phyloP scores from a whole-genome alignment of 2,329 filamentous ascomycete species.

The Emericellopsis atlantica region DNA sequence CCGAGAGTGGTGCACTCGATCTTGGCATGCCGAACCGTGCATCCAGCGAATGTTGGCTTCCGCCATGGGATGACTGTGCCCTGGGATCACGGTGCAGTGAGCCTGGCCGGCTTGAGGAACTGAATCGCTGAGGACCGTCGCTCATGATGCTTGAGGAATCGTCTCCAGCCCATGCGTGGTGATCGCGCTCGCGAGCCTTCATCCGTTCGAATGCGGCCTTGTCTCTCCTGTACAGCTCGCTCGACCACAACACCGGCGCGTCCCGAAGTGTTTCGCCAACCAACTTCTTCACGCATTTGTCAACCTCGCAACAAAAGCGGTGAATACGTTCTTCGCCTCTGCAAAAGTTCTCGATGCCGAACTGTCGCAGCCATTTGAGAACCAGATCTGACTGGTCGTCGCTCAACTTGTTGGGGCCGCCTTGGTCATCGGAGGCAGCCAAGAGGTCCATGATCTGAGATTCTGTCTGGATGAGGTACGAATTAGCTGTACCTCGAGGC shows the following conservation, averaged over 20 bases:
- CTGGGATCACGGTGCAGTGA: slow-evolving; percentile 45
- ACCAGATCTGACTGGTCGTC: slow-evolving; percentile 89
- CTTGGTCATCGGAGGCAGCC: slow-evolving; percentile 70
- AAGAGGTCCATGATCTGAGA: slow-evolving; percentile 79
- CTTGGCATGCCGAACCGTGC: slow-evolving; percentile 51
- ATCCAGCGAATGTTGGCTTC: slow-evolving; percentile 58
- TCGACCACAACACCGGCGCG: slow-evolving; percentile 83
- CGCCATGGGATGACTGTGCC: slow-evolving; percentile 45
- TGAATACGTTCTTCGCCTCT: slow-evolving; percentile 91
- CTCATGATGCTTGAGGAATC: slow-evolving; percentile 41
- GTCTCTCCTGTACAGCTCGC: slow-evolving; percentile 74
- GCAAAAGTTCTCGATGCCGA: slow-evolving; percentile 84
- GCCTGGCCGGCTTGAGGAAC: slow-evolving; percentile 29
- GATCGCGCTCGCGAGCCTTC: slow-evolving; percentile 29
- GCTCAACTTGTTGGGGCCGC: slow-evolving; percentile 88
- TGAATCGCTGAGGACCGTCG: slow-evolving; percentile 38
- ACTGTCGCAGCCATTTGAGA: slow-evolving; percentile 66
- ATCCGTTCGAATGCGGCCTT: slow-evolving; percentile 45
- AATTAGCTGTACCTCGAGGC: slow-evolving; percentile 33
- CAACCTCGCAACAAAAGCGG: slow-evolving; percentile 81
- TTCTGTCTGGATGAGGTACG: slow-evolving; percentile 68
- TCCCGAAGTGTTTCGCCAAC: slow-evolving; percentile 76
- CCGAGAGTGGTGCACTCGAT: slow-evolving; percentile 44
- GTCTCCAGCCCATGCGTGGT: slow-evolving; percentile 26
- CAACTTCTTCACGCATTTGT: slow-evolving; percentile 73